phyloP scores from a whole-genome alignment of 116 monocot species.

The Iris pallida region DNA sequence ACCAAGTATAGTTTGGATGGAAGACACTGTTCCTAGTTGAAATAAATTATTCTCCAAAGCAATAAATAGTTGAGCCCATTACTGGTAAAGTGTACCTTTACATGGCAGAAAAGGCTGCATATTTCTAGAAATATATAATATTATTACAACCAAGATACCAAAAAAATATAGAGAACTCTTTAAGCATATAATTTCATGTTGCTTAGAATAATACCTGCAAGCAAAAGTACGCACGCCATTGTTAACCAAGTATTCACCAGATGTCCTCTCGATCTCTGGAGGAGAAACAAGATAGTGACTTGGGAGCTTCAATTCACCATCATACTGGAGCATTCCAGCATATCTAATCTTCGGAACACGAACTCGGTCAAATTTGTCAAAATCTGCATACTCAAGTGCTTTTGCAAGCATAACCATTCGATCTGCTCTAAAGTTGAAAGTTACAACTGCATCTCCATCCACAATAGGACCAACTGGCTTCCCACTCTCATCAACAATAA shows the following conservation, averaged over 20 bases:
- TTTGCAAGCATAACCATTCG: constrained; percentile 98
- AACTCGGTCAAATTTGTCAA: constrained; percentile 90
- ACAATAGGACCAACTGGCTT: constrained; percentile 86
- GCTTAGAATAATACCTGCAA: constrained; percentile 63
- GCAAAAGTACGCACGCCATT: constrained; percentile 92
- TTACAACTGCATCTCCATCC: constrained; percentile 98
- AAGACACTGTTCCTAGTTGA: too few relatives aligned
- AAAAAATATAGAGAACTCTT: too few relatives aligned
- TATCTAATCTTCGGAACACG: constrained; percentile 85
- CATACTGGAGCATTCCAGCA: constrained; percentile 99
- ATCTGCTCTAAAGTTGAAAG: constrained; percentile 94
- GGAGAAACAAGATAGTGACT: constrained; percentile 80
- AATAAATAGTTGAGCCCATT: too few relatives aligned
- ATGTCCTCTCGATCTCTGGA: constrained; percentile 95
- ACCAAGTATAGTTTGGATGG: too few relatives aligned
- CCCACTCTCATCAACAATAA: constrained; percentile 83
- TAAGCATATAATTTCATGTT: neutral
- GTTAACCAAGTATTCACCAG: constrained; percentile 95
- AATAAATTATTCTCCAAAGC: too few relatives aligned
- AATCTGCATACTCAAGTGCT: constrained; percentile 90
- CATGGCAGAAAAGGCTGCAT: too few relatives aligned
- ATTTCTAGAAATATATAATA: too few relatives aligned
- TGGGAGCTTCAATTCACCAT: constrained; percentile 92
- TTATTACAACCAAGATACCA: too few relatives aligned
- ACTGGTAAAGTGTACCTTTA: too few relatives aligned